phyloP scores from a whole-genome alignment of 169 alveolate genomes.

The Eimeria necatrix region DNA sequence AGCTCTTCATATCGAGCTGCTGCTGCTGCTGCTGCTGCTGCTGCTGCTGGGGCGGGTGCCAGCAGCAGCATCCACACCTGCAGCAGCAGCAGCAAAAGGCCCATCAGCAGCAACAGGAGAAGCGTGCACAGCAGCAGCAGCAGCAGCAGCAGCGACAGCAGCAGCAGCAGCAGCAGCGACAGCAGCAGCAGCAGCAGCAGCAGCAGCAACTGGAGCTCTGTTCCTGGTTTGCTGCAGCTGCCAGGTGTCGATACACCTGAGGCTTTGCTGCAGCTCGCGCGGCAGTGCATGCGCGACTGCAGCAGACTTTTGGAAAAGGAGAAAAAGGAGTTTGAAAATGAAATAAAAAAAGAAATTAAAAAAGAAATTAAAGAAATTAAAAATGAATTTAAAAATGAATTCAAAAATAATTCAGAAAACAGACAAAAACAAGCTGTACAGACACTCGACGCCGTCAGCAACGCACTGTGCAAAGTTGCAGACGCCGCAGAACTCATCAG shows the following conservation, averaged over 20 bases:
- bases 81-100: no score
- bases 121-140: neutral
- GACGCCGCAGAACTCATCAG: slow-evolving; percentile 75
- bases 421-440: slow-evolving; percentile 40
- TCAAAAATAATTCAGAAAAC: neutral
- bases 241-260: slow-evolving; percentile 78
- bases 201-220: neutral
- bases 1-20: neutral
- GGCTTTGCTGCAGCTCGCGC: slow-evolving; percentile 53
- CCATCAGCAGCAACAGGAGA: neutral
- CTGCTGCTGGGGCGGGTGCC: no score
- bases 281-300: slow-evolving; percentile 25
- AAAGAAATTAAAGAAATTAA: neutral
- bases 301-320: slow-evolving; percentile 20
- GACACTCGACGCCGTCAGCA: slow-evolving; percentile 76
- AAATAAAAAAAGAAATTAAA: no score
- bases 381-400: no score
- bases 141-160: slow-evolving; percentile 10
- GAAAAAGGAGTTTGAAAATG: neutral
- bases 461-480: slow-evolving; percentile 78
- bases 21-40: neutral
- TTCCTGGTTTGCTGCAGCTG: slow-evolving; percentile 48
- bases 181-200: neutral
- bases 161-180: neutral
- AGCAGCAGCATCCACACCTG: no score